phyloP scores from a whole-genome alignment of 2,329 filamentous ascomycete genomes.

The Alternaria panax region DNA sequence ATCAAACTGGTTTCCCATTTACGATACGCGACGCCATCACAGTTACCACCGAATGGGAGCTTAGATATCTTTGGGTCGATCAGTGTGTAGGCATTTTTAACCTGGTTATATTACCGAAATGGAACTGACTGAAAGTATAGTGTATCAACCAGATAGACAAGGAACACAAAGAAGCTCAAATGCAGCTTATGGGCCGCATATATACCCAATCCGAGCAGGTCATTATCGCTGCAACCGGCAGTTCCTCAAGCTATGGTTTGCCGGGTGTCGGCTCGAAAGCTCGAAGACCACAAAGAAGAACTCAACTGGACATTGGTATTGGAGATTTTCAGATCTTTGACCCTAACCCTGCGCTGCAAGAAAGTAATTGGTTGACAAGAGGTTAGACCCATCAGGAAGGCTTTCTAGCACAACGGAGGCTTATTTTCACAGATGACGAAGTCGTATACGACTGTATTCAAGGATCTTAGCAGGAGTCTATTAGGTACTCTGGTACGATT shows the following conservation, averaged over 20 bases:
- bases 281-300: rapidly evolving
- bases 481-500: too few species aligned
- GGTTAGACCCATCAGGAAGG: background rate
- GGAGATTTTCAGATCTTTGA: background rate
- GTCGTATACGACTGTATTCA: background rate
- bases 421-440: background rate
- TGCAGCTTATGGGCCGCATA: background rate
- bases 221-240: background rate
- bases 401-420: background rate
- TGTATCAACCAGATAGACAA: background rate
- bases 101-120: rapidly evolving
- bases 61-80: background rate
- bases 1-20: rapidly evolving
- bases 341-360: background rate
- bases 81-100: background rate
- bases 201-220: background rate
- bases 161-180: background rate
- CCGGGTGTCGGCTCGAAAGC: background rate
- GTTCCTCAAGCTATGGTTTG: background rate
- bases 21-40: background rate
- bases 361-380: background rate
- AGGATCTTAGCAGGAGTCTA: background rate
- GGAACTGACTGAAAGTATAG: background rate
- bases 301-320: background rate
- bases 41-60: background rate